Evolutionary conservation across 768 basidiomycete genomes (phyloP), one percentile per base, ranked within the genome.

Genomic region (Lactifluus rugatus): DNA sequence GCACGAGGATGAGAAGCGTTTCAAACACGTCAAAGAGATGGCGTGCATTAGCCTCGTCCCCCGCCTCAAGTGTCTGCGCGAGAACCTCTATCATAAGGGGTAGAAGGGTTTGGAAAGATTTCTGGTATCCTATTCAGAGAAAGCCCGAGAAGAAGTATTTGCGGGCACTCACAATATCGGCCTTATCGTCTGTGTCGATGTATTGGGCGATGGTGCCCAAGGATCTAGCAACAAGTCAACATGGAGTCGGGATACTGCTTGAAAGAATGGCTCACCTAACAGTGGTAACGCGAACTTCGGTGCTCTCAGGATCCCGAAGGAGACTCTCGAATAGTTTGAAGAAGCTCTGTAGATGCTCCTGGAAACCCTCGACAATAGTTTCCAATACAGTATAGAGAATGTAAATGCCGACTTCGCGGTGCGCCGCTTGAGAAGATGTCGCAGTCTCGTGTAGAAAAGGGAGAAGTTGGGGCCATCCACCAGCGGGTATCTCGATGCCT

Each of bases 21-120:
- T 98, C 96, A 62, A 98, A 79, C 28, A 97, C 91, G 68, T 99
- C 96, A 67, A 97, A 96, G 25, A 93, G 76, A 67, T 94, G 84
- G 63, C 93, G 84, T 47, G 91, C 89, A 54, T 83, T 83, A 36
- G 78, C 77, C 67, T 93, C 91, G 67, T 97, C 87, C 36, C 79
- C 81, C 36, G 80, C 70, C 64, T 89, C 87, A 7, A 98, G 82
- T 39, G 84, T 79, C 70, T 92, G 86, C 4, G 86, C 86, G 39
- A 97, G 84, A 50, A 97, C 93, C 58, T 81, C 78, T 52, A 98
- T 88, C 81, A 98, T 94, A 26, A 75, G 74, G 32, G 93, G 93
- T 47, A 99, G 81, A 41, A 95, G 79, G 6, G 72, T 72, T 77
- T 96, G 96, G 78, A 93, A 93, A 1, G 86, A 75, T 78, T 84